phyloP scores from a whole-genome alignment of 2,329 filamentous ascomycete genomes.

The Rhexocercosporidium sp. region DNA sequence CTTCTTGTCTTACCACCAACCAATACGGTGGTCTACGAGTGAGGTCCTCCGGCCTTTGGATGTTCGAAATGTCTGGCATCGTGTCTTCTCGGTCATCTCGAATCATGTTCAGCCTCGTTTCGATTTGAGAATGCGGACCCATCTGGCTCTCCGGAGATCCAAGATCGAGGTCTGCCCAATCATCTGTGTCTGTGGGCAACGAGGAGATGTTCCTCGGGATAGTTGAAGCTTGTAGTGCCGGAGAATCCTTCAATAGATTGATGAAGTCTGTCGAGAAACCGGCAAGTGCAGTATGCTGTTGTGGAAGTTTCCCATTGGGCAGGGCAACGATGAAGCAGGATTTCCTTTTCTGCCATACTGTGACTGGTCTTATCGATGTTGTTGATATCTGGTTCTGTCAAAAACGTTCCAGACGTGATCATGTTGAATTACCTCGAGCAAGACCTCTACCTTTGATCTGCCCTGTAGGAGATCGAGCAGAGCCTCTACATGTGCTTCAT shows the following conservation, averaged over 20 bases:
- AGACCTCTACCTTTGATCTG: slow-evolving; percentile 15
- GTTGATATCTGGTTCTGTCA: slow-evolving; percentile 30
- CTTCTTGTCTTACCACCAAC: slow-evolving; percentile 46
- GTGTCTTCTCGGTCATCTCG: slow-evolving; percentile 37
- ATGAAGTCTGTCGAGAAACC: slow-evolving; percentile 43
- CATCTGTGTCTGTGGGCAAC: slow-evolving; percentile 43
- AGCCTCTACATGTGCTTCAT: slow-evolving; percentile 50
- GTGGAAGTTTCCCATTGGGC: slow-evolving; percentile 42
- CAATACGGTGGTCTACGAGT: slow-evolving; percentile 54
- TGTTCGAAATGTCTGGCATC: slow-evolving; percentile 48
- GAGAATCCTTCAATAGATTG: slow-evolving; percentile 41
- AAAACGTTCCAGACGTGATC: not conserved
- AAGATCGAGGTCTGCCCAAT: slow-evolving; percentile 51
- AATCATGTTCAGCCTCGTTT: slow-evolving; percentile 8
- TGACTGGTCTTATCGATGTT: slow-evolving; percentile 39
- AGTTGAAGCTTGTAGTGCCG: slow-evolving; percentile 2
- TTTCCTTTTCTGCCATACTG: slow-evolving; percentile 47
- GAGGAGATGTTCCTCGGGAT: slow-evolving; percentile 7
- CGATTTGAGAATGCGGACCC: slow-evolving; percentile 36
- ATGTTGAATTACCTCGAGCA: slow-evolving; percentile 21
- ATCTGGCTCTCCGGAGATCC: slow-evolving; percentile 33
- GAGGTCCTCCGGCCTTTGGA: slow-evolving; percentile 55
- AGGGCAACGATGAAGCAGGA: slow-evolving; percentile 48
- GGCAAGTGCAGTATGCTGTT: slow-evolving; percentile 28
- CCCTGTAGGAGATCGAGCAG: slow-evolving; percentile 45